Percentiles rank a stretch among this genome's conserved stretches.
phyloP scores from a whole-genome alignment of 2,329 filamentous ascomycete genomes.

The Alternaria sp. region DNA sequence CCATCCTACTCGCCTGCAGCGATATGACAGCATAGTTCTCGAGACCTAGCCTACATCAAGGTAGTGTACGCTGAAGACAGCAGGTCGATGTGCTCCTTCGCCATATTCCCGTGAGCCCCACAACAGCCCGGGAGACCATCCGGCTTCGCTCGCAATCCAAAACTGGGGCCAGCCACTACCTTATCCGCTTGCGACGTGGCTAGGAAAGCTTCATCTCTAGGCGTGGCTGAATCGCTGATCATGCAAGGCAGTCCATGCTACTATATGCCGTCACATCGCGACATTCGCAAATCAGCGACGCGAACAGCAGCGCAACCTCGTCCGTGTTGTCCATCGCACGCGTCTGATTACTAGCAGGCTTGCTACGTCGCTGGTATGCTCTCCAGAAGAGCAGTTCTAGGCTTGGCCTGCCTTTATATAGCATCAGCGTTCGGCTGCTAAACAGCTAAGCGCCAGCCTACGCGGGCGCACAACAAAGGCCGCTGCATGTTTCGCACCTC shows the following conservation, averaged over 20 bases:
- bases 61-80: constrained; percentile 5
- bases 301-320: neutral
- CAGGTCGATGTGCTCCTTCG: constrained; percentile 5
- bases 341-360: constrained; percentile 1
- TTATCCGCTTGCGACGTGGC: constrained; percentile 11
- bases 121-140: constrained; percentile 15
- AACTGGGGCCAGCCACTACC: constrained; percentile 13
- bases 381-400: constrained; percentile 12
- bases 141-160: constrained; percentile 9
- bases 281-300: neutral
- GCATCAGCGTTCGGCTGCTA: constrained; percentile 28
- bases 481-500: constrained; percentile 10
- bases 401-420: constrained; percentile 38
- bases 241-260: neutral
- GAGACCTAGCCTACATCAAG: neutral
- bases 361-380: constrained; percentile 8
- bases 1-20: constrained; percentile 4
- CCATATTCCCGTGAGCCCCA: constrained; percentile 18
- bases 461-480: constrained; percentile 19
- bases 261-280: neutral
- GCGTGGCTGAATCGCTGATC: constrained; percentile 21
- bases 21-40: neutral
- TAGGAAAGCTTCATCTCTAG: constrained; percentile 13
- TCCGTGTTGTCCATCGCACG: neutral
- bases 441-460: constrained; percentile 39